phyloP scores from a whole-genome alignment of 495 filamentous ascomycete genomes.

The Annulohypoxylon maeteangense region DNA sequence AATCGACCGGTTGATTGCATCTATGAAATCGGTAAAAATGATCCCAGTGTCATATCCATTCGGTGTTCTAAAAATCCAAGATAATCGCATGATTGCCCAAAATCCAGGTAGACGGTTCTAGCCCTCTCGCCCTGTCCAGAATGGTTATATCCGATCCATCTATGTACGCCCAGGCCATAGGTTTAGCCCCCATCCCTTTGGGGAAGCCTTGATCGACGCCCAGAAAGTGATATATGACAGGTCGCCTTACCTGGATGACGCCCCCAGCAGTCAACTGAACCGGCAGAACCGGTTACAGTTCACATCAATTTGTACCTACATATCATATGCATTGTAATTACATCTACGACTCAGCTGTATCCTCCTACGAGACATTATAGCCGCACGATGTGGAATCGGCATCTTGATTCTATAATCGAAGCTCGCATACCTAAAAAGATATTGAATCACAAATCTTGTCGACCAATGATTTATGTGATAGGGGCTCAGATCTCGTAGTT shows the following conservation, averaged over 20 bases:
- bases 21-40: background rate
- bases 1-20: background rate
- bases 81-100: background rate
- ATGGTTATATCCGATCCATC: slow-evolving; percentile 1
- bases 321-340: background rate
- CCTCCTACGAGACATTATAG: background rate
- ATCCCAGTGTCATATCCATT: background rate
- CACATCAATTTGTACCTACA: background rate
- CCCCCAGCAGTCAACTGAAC: no score
- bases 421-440: background rate
- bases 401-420: background rate
- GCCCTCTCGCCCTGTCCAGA: background rate
- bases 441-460: background rate
- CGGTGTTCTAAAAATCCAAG: no score
- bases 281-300: background rate
- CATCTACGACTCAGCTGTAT: background rate
- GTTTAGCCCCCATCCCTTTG: background rate
- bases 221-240: slow-evolving; percentile 6
- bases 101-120: background rate
- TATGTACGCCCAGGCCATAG: background rate
- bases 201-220: background rate
- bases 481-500: background rate
- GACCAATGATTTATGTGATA: background rate
- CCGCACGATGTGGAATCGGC: background rate
- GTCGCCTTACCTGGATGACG: background rate